Base-by-base conservation (phyloP, 495 filamentous ascomycete genomes). In the Aspergillus ellipticus region DNA sequence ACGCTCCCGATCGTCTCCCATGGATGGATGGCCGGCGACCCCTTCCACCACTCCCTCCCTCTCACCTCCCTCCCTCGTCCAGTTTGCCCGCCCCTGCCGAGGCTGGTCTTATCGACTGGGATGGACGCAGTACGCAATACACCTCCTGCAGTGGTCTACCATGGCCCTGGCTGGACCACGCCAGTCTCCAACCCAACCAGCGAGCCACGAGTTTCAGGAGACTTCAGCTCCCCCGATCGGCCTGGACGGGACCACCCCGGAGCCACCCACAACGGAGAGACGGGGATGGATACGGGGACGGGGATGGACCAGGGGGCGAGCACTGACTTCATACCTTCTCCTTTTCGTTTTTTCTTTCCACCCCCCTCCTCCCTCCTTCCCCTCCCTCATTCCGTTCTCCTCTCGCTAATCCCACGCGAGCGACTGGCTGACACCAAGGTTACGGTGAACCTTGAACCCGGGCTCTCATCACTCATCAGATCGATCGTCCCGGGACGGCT, bases 1-100 rank as follows among this genome's bases (percentile, higher is more conserved):
- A 28, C 51, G 26, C 51, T 48, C 49, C 54, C 58, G 58, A 61
- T 56, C 49, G 37, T 21, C 46, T 41, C 39, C 45, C 37, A 28
- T 50, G 43, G 53, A 16, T n/a, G n/a, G n/a, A 48, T 16, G 45
- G 13, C 45, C 22, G 6, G 16, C 22, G 6, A n/a, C 24, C 43
- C 29, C 45, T n/a, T 20, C 13, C 43, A n/a, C n/a, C n/a, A n/a
- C n/a, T 15, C 7, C 20, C 24, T 28, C 16, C 22, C 6, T 15
- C 45, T 48, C 24, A 5, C 9, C 19, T 48, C 45, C 7, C 16
- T 17, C 35, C 9, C 13, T n/a, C 11, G 4, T n/a, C 33, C 33
- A 15, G 4, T 2, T 37, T 9, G 9, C 33, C 33, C 13, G 4
- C 33, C 13, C 33, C 33, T 37, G 33, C 33, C 4, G 24, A 28